These are phyloP conservation scores for Glomus cerebriforme DNA, from an alignment of 192 early-diverging fungal genomes.

Conservation along the genomic window DNA sequence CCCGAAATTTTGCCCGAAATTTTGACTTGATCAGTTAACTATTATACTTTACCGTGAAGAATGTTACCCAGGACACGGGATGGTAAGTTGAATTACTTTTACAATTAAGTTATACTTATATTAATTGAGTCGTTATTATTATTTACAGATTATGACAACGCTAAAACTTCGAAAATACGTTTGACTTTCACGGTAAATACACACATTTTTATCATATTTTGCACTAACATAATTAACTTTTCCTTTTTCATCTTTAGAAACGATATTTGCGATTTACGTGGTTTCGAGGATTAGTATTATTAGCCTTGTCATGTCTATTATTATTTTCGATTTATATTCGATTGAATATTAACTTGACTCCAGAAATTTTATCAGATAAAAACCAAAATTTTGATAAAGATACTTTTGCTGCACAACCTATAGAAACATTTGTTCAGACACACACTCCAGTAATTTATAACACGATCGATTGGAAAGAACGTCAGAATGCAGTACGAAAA, in stretches of 20 bases:
- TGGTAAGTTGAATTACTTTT: neutral
- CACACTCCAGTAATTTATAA: neutral
- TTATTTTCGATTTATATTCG: neutral
- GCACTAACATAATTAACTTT: neutral
- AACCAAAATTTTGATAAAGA: neutral
- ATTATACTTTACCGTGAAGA: too few relatives aligned
- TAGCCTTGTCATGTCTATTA: neutral
- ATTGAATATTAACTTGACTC: neutral
- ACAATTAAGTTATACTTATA: neutral
- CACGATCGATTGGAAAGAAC: conserved; percentile 44
- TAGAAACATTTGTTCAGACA: neutral
- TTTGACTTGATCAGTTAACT: too few relatives aligned
- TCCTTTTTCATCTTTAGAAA: neutral
- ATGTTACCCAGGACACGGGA: neutral
- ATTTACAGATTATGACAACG: neutral
- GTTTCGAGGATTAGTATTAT: neutral
- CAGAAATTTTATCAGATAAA: too few relatives aligned
- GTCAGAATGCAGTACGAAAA: conserved; percentile 58
- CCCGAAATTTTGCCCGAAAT: too few relatives aligned
- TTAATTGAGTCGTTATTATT: neutral
- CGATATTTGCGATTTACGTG: neutral
- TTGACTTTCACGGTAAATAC: neutral
- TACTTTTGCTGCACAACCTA: neutral
- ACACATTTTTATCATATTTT: neutral
- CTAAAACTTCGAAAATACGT: neutral